A percentile compares a stretch with the other conserved stretches of the same genome.
Conservation (phyloP, 2,329 filamentous ascomycete genomes). For the Sodiomyces alkalinus region DNA sequence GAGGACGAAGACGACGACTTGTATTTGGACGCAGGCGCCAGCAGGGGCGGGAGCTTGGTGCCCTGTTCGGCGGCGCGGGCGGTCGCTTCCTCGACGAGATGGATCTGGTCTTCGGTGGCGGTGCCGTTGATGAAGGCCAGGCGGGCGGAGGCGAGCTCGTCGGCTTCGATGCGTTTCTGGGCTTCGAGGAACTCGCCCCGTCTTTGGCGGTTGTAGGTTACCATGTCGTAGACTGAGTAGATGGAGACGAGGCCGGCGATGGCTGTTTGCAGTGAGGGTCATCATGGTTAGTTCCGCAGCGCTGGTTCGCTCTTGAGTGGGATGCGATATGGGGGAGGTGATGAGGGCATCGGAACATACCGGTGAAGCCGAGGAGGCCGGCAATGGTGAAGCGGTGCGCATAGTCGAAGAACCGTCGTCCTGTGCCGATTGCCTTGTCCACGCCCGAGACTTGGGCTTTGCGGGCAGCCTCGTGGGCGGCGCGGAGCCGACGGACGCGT, state of each 20-base stretch:
- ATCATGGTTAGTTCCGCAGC: background rate
- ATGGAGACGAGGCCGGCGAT: slow-evolving; percentile 39
- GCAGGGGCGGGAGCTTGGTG: slow-evolving; percentile 33
- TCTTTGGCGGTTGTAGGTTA: slow-evolving; percentile 43
- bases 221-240: slow-evolving; percentile 48
- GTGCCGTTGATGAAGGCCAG: slow-evolving; percentile 44
- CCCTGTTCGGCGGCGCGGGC: slow-evolving; percentile 28
- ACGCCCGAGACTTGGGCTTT: slow-evolving; percentile 38
- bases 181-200: slow-evolving; percentile 42
- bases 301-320: background rate
- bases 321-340: slow-evolving; percentile 1
- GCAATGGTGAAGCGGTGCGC: slow-evolving; percentile 40
- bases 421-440: slow-evolving; percentile 32
- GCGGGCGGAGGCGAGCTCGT: slow-evolving; percentile 40
- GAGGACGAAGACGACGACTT: slow-evolving; percentile 8
- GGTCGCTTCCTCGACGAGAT: slow-evolving; percentile 42
- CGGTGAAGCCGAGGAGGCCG: slow-evolving; percentile 39
- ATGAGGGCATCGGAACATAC: slow-evolving; percentile 17
- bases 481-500: slow-evolving; percentile 52
- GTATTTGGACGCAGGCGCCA: slow-evolving; percentile 28
- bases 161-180: slow-evolving; percentile 36
- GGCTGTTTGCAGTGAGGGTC: too few species aligned
- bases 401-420: slow-evolving; percentile 36
- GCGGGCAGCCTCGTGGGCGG: slow-evolving; percentile 52
- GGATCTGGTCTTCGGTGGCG: slow-evolving; percentile 39